A percentile compares a stretch with the other conserved stretches of the same genome.
phyloP scores from a whole-genome alignment of 2,329 filamentous ascomycete genomes.

The Colletotrichum sp. region DNA sequence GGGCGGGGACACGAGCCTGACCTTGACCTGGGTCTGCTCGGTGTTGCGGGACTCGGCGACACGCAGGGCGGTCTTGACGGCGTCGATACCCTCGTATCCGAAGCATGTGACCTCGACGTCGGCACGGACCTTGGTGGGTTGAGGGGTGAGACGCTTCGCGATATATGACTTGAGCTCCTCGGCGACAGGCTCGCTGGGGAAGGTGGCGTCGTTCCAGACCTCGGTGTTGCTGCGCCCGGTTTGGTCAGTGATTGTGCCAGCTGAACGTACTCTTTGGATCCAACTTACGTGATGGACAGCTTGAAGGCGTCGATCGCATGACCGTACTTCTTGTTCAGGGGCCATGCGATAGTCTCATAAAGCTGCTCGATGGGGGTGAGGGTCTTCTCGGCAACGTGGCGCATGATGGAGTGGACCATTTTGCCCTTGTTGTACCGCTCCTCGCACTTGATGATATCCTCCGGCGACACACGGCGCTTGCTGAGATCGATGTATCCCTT shows the following conservation, averaged over 20 bases:
- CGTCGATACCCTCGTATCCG: conserved; percentile 97
- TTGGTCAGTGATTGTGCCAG: not conserved
- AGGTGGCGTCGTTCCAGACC: conserved; percentile 92
- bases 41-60: conserved; percentile 94
- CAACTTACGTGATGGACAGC: conserved; percentile 89
- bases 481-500: conserved; percentile 99
- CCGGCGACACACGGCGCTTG: conserved; percentile 95
- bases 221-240: conserved; percentile 75
- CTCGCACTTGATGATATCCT: conserved; percentile 98
- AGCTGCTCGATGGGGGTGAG: conserved; percentile 91
- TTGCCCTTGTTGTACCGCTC: conserved; percentile 99
- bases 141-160: conserved; percentile 93
- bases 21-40: conserved; percentile 92
- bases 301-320: conserved; percentile 99
- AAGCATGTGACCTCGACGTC: conserved; percentile 97
- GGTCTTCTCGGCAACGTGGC: conserved; percentile 97
- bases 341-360: conserved; percentile 96
- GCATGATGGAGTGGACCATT: conserved; percentile 98
- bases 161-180: conserved; percentile 96
- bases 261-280: too few species aligned
- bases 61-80: conserved; percentile 91
- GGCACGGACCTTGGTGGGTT: conserved; percentile 98
- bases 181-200: conserved; percentile 83
- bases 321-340: conserved; percentile 95
- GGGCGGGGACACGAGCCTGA: conserved; percentile 96